A percentile compares a stretch with the other conserved stretches of the same genome.
Evolutionary conservation across 2,329 filamentous ascomycete species (phyloP).

Genomic region (Aplosporella prunicola): DNA sequence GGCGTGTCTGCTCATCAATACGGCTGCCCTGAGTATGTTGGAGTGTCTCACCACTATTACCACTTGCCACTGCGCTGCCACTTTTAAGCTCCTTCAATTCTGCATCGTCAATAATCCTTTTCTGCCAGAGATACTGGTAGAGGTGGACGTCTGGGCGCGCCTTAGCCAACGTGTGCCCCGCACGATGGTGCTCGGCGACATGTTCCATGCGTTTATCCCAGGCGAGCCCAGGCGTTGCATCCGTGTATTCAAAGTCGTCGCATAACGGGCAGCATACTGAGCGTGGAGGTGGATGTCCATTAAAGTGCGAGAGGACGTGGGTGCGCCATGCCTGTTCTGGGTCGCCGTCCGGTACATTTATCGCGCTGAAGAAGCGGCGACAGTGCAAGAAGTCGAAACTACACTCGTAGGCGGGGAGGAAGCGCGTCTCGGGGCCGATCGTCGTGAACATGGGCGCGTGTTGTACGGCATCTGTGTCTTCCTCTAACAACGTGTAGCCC

Average conservation of each 20-base stretch:
- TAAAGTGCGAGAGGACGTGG: conserved; percentile 25
- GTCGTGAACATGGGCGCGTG: too few species aligned
- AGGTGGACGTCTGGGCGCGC: conserved; percentile 22
- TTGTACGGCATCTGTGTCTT: too few species aligned
- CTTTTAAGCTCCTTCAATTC: conserved; percentile 25
- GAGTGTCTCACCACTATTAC: too few species aligned
- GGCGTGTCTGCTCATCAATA: too few species aligned
- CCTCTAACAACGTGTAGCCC: too few species aligned
- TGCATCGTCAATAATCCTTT: conserved; percentile 21
- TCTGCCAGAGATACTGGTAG: conserved; percentile 23
- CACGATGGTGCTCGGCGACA: conserved; percentile 19
- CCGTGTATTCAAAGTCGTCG: conserved; percentile 16
- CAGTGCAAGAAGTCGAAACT: conserved; percentile 27
- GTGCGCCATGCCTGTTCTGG: conserved; percentile 19
- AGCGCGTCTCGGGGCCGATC: too few species aligned
- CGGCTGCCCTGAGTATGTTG: too few species aligned
- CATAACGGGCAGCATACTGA: conserved; percentile 24
- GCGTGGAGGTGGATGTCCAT: conserved; percentile 22
- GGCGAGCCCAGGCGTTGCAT: conserved; percentile 13
- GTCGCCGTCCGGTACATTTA: too few species aligned
- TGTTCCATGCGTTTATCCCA: conserved; percentile 24
- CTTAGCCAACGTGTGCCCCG: conserved; percentile 18
- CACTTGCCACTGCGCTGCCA: conserved; percentile 23
- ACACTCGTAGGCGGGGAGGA: conserved; percentile 23
- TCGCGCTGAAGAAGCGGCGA: conserved; percentile 15